Evolutionary conservation across 75 land plant species (phyloP), one percentile per base, ranked within the genome.

Genomic region (Pseudotsuga menziesii): DNA sequence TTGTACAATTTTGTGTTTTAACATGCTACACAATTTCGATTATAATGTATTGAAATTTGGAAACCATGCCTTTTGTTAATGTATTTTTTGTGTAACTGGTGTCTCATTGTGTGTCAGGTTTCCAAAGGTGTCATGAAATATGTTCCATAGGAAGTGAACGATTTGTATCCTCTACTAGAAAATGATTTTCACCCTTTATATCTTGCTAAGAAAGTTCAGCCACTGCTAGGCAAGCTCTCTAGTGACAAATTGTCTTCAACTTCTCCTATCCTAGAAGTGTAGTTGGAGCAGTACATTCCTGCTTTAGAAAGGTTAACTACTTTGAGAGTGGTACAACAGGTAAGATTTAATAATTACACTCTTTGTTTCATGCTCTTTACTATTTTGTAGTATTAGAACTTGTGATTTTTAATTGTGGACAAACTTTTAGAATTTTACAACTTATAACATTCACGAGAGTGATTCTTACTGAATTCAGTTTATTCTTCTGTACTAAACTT

Each of bases 291-390:
- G 72, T 96, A 91, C 85, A 75, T 89, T 78, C 91, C 97, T 26
- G 85, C 97, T 3, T 81, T 96, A 70, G 94, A 94, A 72, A 91
- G 88, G 77, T 89, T 96, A 23, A 85, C 94, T 11, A 85, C 93
- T 5, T 81, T 96, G 78, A 91, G 97, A 77, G 88, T 92, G 73
- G 81, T 96, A 27, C 97, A 92, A 79, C 98, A 92, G 98, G 98
- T 94, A 54, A 69, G 22, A 3, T n/a, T 39, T 20, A 19, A 9
- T 6, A 3, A 2, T 72, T 26, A 22, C 2, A 3, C 14, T 5
- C 4, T 57, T 17, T 52, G 9, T 20, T 69, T 55, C 11, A 48
- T 48, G 54, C 54, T 11, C 54, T 9, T 9, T 48, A 48, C 12
- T 48, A 48, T 11, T 48, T 9, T 48, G 12, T 48, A 48, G 54